Percentiles rank a stretch among this genome's conserved stretches.
Evolutionary conservation across 306 rosid genomes (phyloP).

Genomic region (Prosopis cineraria): DNA sequence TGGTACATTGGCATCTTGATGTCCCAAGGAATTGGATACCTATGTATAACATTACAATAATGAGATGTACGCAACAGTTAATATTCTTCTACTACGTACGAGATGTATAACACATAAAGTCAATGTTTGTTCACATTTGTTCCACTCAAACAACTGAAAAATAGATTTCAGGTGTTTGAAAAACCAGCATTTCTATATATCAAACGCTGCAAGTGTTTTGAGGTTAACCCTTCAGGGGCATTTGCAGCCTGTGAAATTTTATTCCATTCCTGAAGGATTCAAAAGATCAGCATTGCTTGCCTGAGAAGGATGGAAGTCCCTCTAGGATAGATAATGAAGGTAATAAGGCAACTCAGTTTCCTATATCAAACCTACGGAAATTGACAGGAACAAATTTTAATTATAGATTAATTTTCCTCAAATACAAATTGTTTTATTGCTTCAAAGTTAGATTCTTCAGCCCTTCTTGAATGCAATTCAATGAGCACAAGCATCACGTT

Average conservation of each 20-base stretch:
- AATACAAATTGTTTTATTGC: background rate
- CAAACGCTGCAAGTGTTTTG: background rate
- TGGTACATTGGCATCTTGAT: background rate
- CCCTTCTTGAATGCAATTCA: background rate
- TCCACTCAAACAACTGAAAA: background rate
- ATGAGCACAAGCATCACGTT: background rate
- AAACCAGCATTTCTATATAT: background rate
- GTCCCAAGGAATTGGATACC: background rate
- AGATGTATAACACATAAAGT: background rate
- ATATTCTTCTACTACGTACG: background rate
- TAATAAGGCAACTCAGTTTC: conserved; percentile 44
- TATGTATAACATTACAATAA: background rate
- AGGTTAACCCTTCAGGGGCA: conserved; percentile 60
- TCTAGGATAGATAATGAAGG: conserved; percentile 72
- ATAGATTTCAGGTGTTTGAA: background rate
- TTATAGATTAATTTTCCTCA: background rate
- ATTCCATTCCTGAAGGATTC: conserved; percentile 83
- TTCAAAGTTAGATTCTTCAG: background rate
- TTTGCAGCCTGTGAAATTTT: conserved; percentile 95
- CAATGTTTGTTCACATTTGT: background rate
- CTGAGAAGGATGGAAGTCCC: conserved; percentile 91
- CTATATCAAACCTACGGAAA: background rate
- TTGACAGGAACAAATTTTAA: background rate
- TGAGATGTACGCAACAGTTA: background rate
- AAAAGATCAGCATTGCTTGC: conserved; percentile 72